Base-by-base conservation (phyloP, 345 rosid genomes). In the Pelargonium nanum region DNA sequence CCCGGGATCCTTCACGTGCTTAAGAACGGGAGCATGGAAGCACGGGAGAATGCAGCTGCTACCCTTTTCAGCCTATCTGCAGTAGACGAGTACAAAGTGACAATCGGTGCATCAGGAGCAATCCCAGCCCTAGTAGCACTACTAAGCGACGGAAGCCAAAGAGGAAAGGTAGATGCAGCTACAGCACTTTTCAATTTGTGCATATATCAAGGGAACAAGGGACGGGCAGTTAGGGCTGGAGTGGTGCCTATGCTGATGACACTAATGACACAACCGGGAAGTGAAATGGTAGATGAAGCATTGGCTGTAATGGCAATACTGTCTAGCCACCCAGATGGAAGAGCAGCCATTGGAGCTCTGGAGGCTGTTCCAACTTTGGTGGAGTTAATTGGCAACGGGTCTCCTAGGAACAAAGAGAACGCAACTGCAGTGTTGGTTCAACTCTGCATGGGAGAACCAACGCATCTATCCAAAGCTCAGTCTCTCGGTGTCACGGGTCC, bases 131-230 rank as follows among this genome's bases (percentile, higher is more conserved):
- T 92, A 0, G 99, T 89, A 58, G 77, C 83, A 12, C 79, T 92
- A 30, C 83, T 92, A n/a, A 77, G 80, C 4, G 94, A 89, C 79
- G 99, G 99, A 5, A 85, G 91, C 22, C 99, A 78, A 55, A 78
- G 99, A 68, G 99, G 99, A 56, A 92, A 87, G 83, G 89, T 89
- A 71, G 99, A 92, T 61, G 99, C 99, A 15, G 99, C 99, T 0
- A 92, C 99, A 26, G 99, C 99, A 26, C 87, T 92, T 22, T 92
- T 92, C 78, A 92, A 92, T 73, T 73, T 92, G 76, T 89, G 99
- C 73, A 89, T 93, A 25, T 93, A 80, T 74, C 99, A 89, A 76
- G 99, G 99, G 63, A 93, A 93, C 85, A 93, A 89, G 68, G 99
- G 97, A 40, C 89, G 83, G 80, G 99, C 99, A 9, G 79, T 93